A percentile compares a stretch with the other conserved stretches of the same genome.
phyloP scores from a whole-genome alignment of 345 rosid genomes.

The Hypericum androsaemum region DNA sequence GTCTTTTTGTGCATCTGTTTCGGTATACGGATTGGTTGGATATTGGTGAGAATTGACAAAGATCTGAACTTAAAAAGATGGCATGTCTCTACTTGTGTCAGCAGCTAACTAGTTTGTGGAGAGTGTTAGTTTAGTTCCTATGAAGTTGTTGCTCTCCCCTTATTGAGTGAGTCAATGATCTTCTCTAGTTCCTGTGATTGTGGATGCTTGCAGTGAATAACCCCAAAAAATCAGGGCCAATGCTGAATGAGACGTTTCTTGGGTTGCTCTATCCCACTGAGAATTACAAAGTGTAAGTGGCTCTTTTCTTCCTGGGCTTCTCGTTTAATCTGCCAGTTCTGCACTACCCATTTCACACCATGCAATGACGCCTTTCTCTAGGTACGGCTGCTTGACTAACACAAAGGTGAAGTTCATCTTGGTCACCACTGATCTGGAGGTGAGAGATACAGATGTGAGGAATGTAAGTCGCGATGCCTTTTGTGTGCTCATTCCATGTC shows the following conservation, averaged over 20 bases:
- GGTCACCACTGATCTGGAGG: conserved; percentile 85
- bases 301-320: background rate
- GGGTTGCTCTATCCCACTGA: conserved; percentile 89
- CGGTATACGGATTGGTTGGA: no score
- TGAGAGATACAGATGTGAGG: conserved; percentile 81
- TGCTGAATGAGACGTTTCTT: conserved; percentile 78
- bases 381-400: conserved; percentile 91
- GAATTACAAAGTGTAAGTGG: conserved; percentile 85
- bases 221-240: conserved; percentile 73
- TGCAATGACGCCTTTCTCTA: conserved; percentile 19
- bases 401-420: conserved; percentile 87
- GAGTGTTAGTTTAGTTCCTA: no score
- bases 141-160: no score
- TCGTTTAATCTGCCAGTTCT: background rate
- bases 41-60: no score
- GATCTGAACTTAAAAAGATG: background rate
- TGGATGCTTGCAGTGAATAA: conserved; percentile 54
- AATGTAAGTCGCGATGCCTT: conserved; percentile 39
- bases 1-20: no score
- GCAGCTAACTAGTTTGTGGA: no score
- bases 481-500: no score
- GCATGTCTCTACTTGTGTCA: conserved; percentile 3
- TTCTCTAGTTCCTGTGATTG: background rate
- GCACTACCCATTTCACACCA: background rate
- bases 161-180: no score